A percentile compares a stretch with the other conserved stretches of the same genome.
Evolutionary conservation across 768 basidiomycete species (phyloP).

Genomic region (Auriculariales sp.): DNA sequence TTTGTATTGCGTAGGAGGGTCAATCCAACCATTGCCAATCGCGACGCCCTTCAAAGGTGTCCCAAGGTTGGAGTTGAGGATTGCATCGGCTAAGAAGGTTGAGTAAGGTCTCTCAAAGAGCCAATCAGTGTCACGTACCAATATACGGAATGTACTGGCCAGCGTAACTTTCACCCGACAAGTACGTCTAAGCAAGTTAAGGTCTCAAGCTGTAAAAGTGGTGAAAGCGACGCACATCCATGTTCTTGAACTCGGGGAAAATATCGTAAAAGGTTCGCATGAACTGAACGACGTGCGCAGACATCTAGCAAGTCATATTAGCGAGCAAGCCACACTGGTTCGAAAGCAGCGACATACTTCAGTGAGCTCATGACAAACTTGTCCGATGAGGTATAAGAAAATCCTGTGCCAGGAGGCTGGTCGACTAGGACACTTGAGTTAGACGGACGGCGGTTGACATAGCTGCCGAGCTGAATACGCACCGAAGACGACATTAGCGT

Average conservation of each 20-base stretch:
- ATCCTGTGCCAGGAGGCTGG: constrained; percentile 93
- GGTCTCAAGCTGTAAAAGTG: constrained; percentile 1
- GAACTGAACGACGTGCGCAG: constrained; percentile 70
- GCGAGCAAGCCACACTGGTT: neutral
- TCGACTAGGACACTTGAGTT: constrained; percentile 46
- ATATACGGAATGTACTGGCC: constrained; percentile 98
- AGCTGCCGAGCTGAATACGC: constrained; percentile 17
- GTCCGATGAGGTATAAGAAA: constrained; percentile 79
- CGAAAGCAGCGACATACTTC: constrained; percentile 30
- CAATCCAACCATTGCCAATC: constrained; percentile 98
- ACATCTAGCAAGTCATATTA: constrained; percentile 32
- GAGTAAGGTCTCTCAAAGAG: neutral
- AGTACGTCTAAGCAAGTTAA: constrained; percentile 56
- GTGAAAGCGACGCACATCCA: constrained; percentile 51
- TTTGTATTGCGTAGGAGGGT: constrained; percentile 75
- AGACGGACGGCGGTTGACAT: constrained; percentile 2
- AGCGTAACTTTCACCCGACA: constrained; percentile 92
- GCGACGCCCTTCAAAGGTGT: constrained; percentile 65
- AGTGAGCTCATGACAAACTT: constrained; percentile 67
- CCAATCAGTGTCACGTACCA: constrained; percentile 28
- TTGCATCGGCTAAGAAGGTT: constrained; percentile 46
- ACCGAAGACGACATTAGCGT: constrained; percentile 88
- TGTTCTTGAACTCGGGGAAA: constrained; percentile 72
- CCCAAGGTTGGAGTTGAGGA: constrained; percentile 45
- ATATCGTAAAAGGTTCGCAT: constrained; percentile 75